phyloP scores from a whole-genome alignment of 106 monocot genomes.

The Agapanthus africanus region DNA sequence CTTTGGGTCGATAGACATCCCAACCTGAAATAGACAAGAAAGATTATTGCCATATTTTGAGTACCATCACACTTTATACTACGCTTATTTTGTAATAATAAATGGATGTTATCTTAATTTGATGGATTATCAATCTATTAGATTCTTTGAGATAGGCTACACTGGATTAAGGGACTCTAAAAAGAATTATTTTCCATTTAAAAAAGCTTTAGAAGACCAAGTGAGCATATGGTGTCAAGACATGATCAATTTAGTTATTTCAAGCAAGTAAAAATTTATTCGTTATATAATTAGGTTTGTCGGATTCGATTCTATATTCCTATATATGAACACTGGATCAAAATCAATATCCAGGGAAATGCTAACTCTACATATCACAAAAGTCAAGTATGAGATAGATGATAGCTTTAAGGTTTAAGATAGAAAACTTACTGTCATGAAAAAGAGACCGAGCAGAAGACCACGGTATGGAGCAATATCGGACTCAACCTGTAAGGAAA shows the following conservation, averaged over 20 bases:
- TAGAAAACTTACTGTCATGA: constrained; percentile 87
- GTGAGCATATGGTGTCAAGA: not conserved
- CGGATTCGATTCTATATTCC: not conserved
- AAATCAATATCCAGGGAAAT: not conserved
- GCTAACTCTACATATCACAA: not conserved
- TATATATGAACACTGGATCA: not conserved
- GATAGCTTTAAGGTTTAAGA: not conserved
- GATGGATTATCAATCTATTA: not conserved
- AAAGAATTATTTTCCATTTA: not conserved
- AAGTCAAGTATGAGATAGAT: not conserved
- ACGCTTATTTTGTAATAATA: not conserved
- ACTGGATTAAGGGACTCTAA: not conserved
- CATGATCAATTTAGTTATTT: not conserved
- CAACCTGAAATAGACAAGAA: constrained; percentile 51
- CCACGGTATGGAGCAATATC: constrained; percentile 99
- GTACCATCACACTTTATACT: too few species aligned
- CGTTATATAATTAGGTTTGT: not conserved
- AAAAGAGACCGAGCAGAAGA: constrained; percentile 92
- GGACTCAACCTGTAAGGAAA: constrained; percentile 98
- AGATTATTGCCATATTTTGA: too few species aligned
- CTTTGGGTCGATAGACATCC: constrained; percentile 99
- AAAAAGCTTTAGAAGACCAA: not conserved
- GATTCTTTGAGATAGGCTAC: not conserved
- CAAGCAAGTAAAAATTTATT: constrained; percentile 4
- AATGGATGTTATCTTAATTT: not conserved